Conservation (phyloP, 2,329 filamentous ascomycete genomes). For the Eurotiales sp. region DNA sequence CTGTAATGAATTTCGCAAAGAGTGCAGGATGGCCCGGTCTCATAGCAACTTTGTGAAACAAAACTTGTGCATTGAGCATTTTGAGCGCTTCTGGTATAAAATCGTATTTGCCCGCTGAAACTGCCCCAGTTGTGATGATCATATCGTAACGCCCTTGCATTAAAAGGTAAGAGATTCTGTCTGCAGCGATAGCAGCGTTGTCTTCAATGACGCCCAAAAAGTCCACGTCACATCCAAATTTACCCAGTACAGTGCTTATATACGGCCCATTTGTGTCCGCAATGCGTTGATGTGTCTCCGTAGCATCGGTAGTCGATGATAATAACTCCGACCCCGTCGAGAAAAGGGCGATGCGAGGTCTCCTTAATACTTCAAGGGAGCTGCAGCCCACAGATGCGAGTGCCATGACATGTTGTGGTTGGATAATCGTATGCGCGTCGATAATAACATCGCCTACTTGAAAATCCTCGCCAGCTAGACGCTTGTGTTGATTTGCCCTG, state of each 20-base stretch:
- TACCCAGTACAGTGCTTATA: constrained; percentile 17
- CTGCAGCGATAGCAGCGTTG: constrained; percentile 12
- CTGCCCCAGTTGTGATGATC: constrained; percentile 26
- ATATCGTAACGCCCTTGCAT: constrained; percentile 19
- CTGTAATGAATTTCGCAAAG: constrained; percentile 18
- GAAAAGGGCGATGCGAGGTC: constrained; percentile 17
- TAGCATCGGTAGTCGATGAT: not conserved
- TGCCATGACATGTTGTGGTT: constrained; percentile 22
- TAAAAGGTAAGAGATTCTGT: constrained; percentile 9
- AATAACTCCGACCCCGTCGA: constrained; percentile 21
- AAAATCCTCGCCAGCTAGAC: constrained; percentile 23
- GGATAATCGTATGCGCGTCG: constrained; percentile 14
- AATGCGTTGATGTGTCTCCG: constrained; percentile 11
- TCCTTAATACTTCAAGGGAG: constrained; percentile 17
- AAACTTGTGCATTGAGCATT: constrained; percentile 19
- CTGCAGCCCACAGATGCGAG: constrained; percentile 21
- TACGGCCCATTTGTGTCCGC: constrained; percentile 25
- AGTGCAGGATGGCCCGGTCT: constrained; percentile 28
- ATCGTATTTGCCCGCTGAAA: constrained; percentile 27
- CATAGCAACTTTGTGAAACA: constrained; percentile 28
- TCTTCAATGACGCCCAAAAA: constrained; percentile 22
- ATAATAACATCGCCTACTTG: constrained; percentile 17
- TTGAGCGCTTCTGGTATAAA: constrained; percentile 21
- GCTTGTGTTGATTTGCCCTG: constrained; percentile 17
- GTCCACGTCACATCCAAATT: constrained; percentile 17